Evolutionary conservation across 1,139 yeast genomes (phyloP), one percentile per base, ranked within the genome.

Genomic region (Kodamaea anthophila): DNA sequence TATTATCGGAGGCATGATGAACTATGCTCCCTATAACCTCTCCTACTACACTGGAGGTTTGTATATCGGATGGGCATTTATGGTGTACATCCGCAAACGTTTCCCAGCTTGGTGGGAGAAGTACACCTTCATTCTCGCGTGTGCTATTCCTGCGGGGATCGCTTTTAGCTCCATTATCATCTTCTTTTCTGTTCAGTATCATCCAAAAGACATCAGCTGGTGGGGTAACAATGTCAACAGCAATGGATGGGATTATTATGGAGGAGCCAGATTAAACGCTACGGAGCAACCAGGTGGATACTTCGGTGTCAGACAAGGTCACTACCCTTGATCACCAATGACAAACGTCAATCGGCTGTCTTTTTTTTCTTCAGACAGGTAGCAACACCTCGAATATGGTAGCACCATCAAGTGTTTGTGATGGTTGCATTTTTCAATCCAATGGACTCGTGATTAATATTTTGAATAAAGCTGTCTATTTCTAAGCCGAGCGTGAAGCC

Each of bases 101-200:
- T 45, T 34, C 33, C 22, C 38, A 10, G 31, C 42, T 5, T 46
- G 42, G 36, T 47, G 49, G 46, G 33, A 38, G 20, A 47, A 45
- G 35, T 46, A 46, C 33, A 45, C 45, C 30, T 46, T 43, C 21
- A 28, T 46, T 14, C 35, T 44, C 26, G 29, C 42, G 3, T 39
- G 40, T 5, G 49, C 38, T 1, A 32, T 44, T 24, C 21, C 40
- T 9, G 46, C 49, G 5, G 49, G 49, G 18, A 41, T 42, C 21
- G 46, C 48, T 3, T 44, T 44, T 28, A 26, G 41, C 24, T 36
- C 38, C 5, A 32, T 45, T 18, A 42, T 46, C 19, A 40, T 45
- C 11, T 45, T 40, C 31, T 46, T 46, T 32, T 38, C 48, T 1
- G 48, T 43, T 4, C 47, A 44, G 22, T 45, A 43, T 22, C 42